Conservation (phyloP, 1,284 basidiomycete genomes). For the Prillingera fragicola region DNA sequence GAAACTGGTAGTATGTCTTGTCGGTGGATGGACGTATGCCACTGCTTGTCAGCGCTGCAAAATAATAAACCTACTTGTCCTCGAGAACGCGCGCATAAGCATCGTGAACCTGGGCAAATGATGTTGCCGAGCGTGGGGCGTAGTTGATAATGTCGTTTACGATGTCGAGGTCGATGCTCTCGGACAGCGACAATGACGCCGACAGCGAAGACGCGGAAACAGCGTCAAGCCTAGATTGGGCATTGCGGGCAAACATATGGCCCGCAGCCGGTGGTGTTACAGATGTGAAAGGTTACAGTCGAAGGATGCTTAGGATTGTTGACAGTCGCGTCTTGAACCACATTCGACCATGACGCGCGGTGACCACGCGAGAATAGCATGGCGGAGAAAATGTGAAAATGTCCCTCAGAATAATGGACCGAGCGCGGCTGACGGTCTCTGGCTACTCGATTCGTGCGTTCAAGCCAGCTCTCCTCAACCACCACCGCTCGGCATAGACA, state of each 20-base stretch:
- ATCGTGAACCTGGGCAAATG: slow-evolving; percentile 36
- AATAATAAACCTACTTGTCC: slow-evolving; percentile 25
- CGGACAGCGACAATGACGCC: slow-evolving; percentile 21
- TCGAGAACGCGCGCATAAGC: slow-evolving; percentile 36
- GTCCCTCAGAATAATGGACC: too few species aligned
- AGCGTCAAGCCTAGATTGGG: slow-evolving; percentile 9
- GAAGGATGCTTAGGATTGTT: too few species aligned
- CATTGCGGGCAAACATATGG: slow-evolving; percentile 23
- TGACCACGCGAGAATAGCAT: too few species aligned
- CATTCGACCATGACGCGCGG: too few species aligned
- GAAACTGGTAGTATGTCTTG: slow-evolving; percentile 43
- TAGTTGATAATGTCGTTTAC: slow-evolving; percentile 38
- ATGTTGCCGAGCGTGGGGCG: slow-evolving; percentile 32
- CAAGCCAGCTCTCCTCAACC: too few species aligned
- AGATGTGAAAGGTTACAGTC: too few species aligned
- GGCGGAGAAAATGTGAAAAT: too few species aligned
- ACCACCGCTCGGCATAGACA: too few species aligned
- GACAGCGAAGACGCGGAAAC: slow-evolving; percentile 19
- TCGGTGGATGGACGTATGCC: slow-evolving; percentile 34
- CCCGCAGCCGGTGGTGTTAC: too few species aligned
- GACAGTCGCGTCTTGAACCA: too few species aligned
- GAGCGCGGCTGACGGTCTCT: too few species aligned
- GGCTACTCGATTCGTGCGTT: too few species aligned
- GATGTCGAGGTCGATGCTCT: slow-evolving; percentile 39
- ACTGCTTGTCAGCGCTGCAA: slow-evolving; percentile 18